Percentiles rank a stretch among this genome's conserved stretches.
phyloP scores from a whole-genome alignment of 768 basidiomycete species.

The Termitomyces sp. region DNA sequence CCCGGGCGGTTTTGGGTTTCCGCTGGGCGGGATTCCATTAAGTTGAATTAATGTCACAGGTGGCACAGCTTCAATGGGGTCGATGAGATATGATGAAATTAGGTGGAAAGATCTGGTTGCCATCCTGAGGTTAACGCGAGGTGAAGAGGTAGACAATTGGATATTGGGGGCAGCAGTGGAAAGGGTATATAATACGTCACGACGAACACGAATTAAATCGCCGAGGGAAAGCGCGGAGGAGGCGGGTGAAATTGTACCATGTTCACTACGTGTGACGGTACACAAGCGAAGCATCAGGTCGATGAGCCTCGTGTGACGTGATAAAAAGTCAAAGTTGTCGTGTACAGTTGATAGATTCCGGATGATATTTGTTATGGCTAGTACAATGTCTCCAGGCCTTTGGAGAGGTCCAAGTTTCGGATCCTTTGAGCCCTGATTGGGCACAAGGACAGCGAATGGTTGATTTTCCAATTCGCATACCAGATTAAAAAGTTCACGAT shows the following conservation, averaged over 20 bases:
- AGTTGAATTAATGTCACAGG: constrained; percentile 61
- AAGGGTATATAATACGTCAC: constrained; percentile 73
- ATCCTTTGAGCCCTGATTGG: constrained; percentile 50
- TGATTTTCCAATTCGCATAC: constrained; percentile 57
- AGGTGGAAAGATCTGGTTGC: constrained; percentile 63
- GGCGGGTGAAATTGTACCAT: constrained; percentile 36
- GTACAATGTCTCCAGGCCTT: constrained; percentile 66
- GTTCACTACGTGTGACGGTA: constrained; percentile 37
- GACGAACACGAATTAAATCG: constrained; percentile 72
- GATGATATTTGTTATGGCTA: constrained; percentile 74
- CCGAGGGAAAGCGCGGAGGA: constrained; percentile 64
- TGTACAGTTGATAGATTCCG: constrained; percentile 79
- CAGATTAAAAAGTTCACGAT: constrained; percentile 60
- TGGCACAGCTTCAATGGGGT: constrained; percentile 62
- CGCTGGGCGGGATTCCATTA: constrained; percentile 40
- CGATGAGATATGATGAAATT: constrained; percentile 73
- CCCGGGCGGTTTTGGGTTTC: constrained; percentile 51
- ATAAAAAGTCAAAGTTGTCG: constrained; percentile 71
- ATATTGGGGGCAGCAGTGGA: constrained; percentile 56
- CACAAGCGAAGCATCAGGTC: constrained; percentile 72
- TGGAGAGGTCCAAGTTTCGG: constrained; percentile 55
- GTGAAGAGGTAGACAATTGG: constrained; percentile 43
- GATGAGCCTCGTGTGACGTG: constrained; percentile 61
- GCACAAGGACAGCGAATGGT: constrained; percentile 57
- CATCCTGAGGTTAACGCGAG: constrained; percentile 43